Conservation (phyloP, 352 stramenopile genomes). For the Phytophthora pseudosyringae region DNA sequence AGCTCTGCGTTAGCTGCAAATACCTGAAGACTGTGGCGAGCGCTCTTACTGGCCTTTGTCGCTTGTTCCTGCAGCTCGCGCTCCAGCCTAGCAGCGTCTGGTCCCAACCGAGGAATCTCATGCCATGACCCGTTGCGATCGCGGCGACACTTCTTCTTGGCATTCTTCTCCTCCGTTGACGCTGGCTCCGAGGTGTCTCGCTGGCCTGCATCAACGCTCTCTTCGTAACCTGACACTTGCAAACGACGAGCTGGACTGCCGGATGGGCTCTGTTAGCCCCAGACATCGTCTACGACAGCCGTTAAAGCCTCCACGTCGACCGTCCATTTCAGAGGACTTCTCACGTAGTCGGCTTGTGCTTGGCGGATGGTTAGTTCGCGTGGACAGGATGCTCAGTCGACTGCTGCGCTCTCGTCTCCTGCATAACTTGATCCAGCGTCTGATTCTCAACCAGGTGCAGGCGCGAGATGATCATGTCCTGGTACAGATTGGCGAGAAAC, state of each 20-base stretch:
- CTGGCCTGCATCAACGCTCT: too few relatives aligned
- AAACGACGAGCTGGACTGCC: too few relatives aligned
- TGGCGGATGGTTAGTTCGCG: background rate
- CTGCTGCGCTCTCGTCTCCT: background rate
- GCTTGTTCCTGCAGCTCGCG: background rate
- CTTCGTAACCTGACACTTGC: too few relatives aligned
- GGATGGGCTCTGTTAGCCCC: too few relatives aligned
- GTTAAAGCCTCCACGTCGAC: background rate
- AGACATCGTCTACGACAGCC: background rate
- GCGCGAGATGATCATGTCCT: background rate
- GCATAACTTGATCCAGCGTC: conserved; percentile 1
- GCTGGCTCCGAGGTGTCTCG: too few relatives aligned
- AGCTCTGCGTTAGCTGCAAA: background rate
- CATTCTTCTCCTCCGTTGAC: background rate
- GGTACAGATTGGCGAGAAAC: background rate
- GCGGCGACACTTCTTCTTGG: conserved; percentile 1
- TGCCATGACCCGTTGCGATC: conserved; percentile 2
- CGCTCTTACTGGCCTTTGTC: background rate
- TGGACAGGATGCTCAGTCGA: background rate
- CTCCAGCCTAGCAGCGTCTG: background rate
- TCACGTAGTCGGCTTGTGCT: too few relatives aligned
- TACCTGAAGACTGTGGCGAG: background rate
- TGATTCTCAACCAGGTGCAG: conserved; percentile 4
- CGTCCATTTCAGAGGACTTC: background rate
- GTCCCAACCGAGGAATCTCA: background rate